Conservation (phyloP, 164 flowering plant species). For the Macadamia integrifolia region DNA sequence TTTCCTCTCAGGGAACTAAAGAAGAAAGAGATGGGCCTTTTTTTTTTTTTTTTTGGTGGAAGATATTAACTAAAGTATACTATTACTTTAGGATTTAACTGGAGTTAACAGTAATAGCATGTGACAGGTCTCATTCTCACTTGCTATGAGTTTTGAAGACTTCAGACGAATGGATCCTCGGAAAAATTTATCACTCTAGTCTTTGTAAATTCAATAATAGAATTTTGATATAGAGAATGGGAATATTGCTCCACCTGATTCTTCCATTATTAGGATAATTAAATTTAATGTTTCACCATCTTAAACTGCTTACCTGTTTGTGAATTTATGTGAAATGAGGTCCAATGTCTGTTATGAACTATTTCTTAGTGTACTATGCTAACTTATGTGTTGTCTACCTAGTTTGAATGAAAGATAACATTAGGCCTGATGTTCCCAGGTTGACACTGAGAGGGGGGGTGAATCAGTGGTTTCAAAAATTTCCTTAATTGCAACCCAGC, state of each 20-base stretch:
- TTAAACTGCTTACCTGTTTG: no score
- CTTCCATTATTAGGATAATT: background rate
- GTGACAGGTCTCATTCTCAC: conserved; percentile 14
- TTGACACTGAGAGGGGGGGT: no score
- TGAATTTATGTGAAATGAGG: no score
- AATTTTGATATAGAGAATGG: conserved; percentile 20
- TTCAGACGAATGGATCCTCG: conserved; percentile 31
- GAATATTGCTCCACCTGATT: conserved; percentile 6
- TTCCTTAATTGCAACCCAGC: background rate
- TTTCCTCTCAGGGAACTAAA: conserved; percentile 9
- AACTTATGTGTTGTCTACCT: no score
- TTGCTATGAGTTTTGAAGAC: conserved; percentile 54
- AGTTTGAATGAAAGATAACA: no score
- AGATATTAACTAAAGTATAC: background rate
- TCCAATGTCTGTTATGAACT: no score
- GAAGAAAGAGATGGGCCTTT: background rate
- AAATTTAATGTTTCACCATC: no score
- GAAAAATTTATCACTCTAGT: conserved; percentile 19
- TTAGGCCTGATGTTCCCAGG: no score
- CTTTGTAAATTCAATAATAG: conserved; percentile 34
- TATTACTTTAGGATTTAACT: conserved; percentile 25
- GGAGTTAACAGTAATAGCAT: conserved; percentile 44
- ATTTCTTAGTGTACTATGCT: no score
- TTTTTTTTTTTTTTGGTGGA: no score
- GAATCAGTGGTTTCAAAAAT: background rate